Conservation (phyloP, 192 early-diverging fungal genomes). For the Phycomyces blakesleeanus region DNA sequence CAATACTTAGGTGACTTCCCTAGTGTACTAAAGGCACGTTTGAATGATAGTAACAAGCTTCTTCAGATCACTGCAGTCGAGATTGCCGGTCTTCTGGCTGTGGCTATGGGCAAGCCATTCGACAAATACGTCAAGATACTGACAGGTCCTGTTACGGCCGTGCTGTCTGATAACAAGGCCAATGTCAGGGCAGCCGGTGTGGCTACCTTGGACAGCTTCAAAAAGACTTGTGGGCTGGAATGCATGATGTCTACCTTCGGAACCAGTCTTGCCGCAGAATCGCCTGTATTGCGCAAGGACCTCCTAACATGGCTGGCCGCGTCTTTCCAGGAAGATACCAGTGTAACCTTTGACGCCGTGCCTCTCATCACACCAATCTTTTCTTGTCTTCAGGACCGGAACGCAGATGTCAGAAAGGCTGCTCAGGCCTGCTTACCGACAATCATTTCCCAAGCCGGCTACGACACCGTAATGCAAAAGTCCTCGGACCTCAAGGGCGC, state of each 20-base stretch:
- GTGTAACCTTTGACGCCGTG: conserved; percentile 56
- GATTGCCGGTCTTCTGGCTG: conserved; percentile 71
- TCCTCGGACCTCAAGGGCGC: conserved; percentile 77
- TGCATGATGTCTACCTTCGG: conserved; percentile 60
- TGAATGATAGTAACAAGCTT: conserved; percentile 91
- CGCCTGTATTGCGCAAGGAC: conserved; percentile 85
- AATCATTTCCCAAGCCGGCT: conserved; percentile 67
- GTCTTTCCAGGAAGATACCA: conserved; percentile 45
- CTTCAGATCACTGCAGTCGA: conserved; percentile 77
- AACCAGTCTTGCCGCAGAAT: conserved; percentile 67
- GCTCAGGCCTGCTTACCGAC: conserved; percentile 68
- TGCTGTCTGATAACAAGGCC: conserved; percentile 87
- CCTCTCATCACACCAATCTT: conserved; percentile 68
- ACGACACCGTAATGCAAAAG: conserved; percentile 64
- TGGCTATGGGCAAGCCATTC: conserved; percentile 84
- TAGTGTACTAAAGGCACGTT: conserved; percentile 73
- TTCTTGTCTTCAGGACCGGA: conserved; percentile 84
- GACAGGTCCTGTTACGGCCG: conserved; percentile 62
- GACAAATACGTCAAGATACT: conserved; percentile 70
- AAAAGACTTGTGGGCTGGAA: conserved; percentile 68
- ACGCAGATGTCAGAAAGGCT: conserved; percentile 83
- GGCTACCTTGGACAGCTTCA: conserved; percentile 67
- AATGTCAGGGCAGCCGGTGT: conserved; percentile 79
- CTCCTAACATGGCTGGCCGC: conserved; percentile 78
- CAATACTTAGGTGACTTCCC: conserved; percentile 60